These are phyloP conservation scores for Phytophthora fragariaefolia DNA, from an alignment of 352 stramenopile genomes.

Conservation along the genomic window DNA sequence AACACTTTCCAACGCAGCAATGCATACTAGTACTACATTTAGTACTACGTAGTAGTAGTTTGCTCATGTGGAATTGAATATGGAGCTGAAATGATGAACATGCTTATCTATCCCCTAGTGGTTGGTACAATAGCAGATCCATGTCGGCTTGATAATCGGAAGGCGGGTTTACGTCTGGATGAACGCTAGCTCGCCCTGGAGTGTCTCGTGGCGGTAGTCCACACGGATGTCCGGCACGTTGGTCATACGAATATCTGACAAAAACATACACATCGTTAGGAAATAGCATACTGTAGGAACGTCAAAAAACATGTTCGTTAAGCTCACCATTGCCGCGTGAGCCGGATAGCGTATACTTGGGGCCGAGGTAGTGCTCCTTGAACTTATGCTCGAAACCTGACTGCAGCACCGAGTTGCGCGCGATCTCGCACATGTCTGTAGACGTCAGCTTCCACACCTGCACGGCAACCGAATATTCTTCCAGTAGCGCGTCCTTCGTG, in stretches of 20 bases:
- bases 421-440: conserved; percentile 98
- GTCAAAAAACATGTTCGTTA: background rate
- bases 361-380: conserved; percentile 97
- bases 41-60: no score
- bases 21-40: no score
- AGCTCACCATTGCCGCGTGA: conserved; percentile 79
- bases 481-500: conserved; percentile 97
- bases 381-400: conserved; percentile 98
- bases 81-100: background rate
- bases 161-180: conserved; percentile 59
- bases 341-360: conserved; percentile 86
- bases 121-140: background rate
- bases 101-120: conserved; percentile 1
- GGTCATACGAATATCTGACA: conserved; percentile 92
- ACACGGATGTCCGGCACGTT: conserved; percentile 95
- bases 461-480: conserved; percentile 94
- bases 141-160: conserved; percentile 10
- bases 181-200: conserved; percentile 74
- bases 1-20: conserved; percentile 11
- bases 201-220: conserved; percentile 89
- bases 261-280: conserved; percentile 19
- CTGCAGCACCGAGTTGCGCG: conserved; percentile 98
- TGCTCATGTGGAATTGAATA: background rate
- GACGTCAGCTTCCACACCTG: conserved; percentile 96
- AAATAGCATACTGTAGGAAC: background rate